Evolutionary conservation across 164 flowering plant genomes (phyloP).

Genomic region (Saururus chinensis): DNA sequence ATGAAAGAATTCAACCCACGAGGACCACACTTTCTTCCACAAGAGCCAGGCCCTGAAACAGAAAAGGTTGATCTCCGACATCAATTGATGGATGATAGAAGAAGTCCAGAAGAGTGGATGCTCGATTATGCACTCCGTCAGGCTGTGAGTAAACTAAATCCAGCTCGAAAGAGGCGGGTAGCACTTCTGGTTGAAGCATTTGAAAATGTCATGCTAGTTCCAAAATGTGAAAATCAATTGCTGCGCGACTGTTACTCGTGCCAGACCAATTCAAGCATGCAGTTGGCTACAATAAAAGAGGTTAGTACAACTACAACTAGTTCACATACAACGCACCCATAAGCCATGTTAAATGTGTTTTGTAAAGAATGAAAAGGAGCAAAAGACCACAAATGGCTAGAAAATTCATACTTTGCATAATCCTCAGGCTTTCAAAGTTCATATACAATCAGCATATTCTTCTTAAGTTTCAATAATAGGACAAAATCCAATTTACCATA

Average conservation of each 20-base stretch:
- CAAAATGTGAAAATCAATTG: conserved; percentile 16
- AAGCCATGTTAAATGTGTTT: too few species aligned
- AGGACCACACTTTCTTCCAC: conserved; percentile 32
- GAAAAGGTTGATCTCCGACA: conserved; percentile 62
- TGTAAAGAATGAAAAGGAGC: too few species aligned
- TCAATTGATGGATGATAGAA: conserved; percentile 52
- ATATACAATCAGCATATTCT: too few species aligned
- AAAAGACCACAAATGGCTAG: too few species aligned
- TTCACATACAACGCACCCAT: too few species aligned
- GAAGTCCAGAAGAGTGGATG: conserved; percentile 80
- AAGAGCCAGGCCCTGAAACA: conserved; percentile 36
- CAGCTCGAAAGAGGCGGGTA: conserved; percentile 61
- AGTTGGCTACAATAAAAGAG: conserved; percentile 6
- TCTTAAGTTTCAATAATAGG: too few species aligned
- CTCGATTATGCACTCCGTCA: conserved; percentile 74
- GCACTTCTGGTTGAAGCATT: conserved; percentile 76
- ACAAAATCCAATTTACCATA: too few species aligned
- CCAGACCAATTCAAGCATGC: conserved; percentile 23
- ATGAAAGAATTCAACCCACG: conserved; percentile 45
- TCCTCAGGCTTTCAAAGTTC: too few species aligned
- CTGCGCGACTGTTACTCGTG: conserved; percentile 9
- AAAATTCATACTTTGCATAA: too few species aligned
- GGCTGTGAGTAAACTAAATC: conserved; percentile 57
- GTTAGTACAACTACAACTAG: too few species aligned
- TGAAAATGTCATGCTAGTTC: conserved; percentile 53